These are phyloP conservation scores for Aspergillus oerlinghausenensis DNA, from an alignment of 2,329 filamentous ascomycete genomes.

Conservation along the genomic window DNA sequence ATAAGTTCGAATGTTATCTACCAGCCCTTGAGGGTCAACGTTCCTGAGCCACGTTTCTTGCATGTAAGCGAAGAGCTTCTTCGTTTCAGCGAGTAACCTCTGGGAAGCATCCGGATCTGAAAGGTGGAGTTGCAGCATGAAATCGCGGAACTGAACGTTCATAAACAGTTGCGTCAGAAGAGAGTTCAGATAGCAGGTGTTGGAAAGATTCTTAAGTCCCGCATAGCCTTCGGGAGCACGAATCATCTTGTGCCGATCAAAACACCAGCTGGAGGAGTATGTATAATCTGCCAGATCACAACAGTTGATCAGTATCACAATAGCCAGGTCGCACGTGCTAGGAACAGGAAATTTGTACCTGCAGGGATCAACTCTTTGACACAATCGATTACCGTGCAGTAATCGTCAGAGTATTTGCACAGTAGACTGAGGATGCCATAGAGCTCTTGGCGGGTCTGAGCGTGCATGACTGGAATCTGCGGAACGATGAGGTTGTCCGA, in stretches of 20 bases:
- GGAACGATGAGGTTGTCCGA: conserved; percentile 27
- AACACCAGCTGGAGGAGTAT: conserved; percentile 57
- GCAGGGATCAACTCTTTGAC: conserved; percentile 51
- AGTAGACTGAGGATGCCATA: conserved; percentile 58
- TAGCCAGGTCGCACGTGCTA: conserved; percentile 15
- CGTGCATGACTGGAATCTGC: conserved; percentile 49
- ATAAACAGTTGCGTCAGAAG: conserved; percentile 92
- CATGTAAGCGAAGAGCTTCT: conserved; percentile 77
- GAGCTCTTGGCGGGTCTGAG: conserved; percentile 54
- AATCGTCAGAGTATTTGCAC: conserved; percentile 48
- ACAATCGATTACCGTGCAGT: conserved; percentile 49
- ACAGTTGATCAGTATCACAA: not conserved
- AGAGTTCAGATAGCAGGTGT: conserved; percentile 97
- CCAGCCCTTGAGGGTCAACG: conserved; percentile 68
- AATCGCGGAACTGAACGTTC: conserved; percentile 81
- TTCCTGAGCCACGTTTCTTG: conserved; percentile 73
- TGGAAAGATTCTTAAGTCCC: conserved; percentile 87
- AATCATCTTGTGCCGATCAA: conserved; percentile 65
- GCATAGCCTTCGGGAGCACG: conserved; percentile 74
- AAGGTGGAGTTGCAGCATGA: conserved; percentile 67
- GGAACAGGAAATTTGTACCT: conserved; percentile 36
- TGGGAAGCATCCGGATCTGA: conserved; percentile 55
- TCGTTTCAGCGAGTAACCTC: conserved; percentile 68
- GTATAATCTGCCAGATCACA: conserved; percentile 47
- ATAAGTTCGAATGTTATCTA: conserved; percentile 73